Base-by-base conservation (phyloP, 306 rosid species). In the Cucumis sativus region DNA sequence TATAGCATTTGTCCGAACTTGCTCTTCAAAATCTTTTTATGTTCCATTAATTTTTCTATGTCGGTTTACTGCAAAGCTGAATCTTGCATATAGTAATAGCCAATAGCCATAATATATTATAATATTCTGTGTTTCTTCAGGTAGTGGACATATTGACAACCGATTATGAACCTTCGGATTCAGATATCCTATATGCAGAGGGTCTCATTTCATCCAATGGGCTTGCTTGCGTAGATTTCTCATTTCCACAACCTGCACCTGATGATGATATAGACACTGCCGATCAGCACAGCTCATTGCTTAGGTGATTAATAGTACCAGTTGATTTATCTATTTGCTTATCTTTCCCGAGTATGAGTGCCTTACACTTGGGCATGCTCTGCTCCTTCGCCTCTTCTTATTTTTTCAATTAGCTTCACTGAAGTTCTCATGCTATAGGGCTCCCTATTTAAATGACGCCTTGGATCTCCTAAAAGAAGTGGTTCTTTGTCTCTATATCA, bases 141-240 rank as follows among this genome's bases (percentile, higher is more conserved):
- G 97, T 87, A 65, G 87, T 92, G 82, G 87, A 89, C 81, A 91
- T 96, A 85, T 85, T 96, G 81, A 92, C 87, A 85, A 78, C 84
- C 51, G 99, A 92, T 65, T 92, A 92, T 80, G 97, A 96, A 81
- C 98, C 99, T 54, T 89, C 98, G 8, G 97, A 96, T 86, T 82
- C 87, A 60, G 99, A 96, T 82, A 92, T 96, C 75, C 92, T 96
- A 30, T 89, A 89, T 80, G 97, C 98, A 47, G 99, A 92, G 88
- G 97, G 99, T 76, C 96, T 90, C 78, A 96, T 95, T 84, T 88
- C 99, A 83, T 89, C 96, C 58, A 96, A 96, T 87, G 99, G 99
- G 76, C 93, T 96, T 67, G 96, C 93, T 64, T 87, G 87, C 84
- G 92, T 89, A 61, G 99, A 96, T 81, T 96, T 92, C 86, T 91